Evolutionary conservation across 257 asterid species (phyloP).

Genomic region (Nicotiana tabacum): DNA sequence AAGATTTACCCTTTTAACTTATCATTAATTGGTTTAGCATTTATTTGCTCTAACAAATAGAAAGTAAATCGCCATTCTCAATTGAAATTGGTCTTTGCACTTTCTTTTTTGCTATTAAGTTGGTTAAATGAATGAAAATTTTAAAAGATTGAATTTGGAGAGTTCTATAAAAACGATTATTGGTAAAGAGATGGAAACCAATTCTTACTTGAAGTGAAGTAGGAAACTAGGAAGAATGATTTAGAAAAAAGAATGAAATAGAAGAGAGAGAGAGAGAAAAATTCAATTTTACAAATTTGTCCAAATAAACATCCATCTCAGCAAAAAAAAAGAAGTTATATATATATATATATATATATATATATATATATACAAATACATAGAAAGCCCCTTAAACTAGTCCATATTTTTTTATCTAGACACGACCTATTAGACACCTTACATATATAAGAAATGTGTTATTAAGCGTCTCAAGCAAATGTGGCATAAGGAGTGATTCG

Average conservation of each 20-base stretch:
- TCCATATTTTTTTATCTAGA: too few species aligned
- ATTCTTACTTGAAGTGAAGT: background rate
- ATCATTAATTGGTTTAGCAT: too few species aligned
- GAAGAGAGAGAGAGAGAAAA: background rate
- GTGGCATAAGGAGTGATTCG: background rate
- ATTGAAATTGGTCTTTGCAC: background rate
- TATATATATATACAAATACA: background rate
- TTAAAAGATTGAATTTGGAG: background rate
- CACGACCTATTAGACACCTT: background rate
- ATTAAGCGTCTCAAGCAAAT: background rate
- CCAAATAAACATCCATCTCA: too few species aligned
- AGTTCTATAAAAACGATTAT: background rate
- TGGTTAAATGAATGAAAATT: background rate
- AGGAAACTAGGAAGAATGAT: background rate
- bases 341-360: too few species aligned
- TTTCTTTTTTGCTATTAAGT: background rate
- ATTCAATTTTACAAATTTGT: too few species aligned
- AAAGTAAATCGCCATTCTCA: background rate
- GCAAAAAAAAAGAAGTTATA: too few species aligned
- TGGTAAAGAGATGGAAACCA: background rate
- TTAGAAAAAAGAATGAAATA: background rate
- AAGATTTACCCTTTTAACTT: too few species aligned
- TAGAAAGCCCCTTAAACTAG: background rate
- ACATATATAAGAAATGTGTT: background rate
- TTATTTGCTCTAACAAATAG: too few species aligned